Conservation (phyloP, 2,329 filamentous ascomycete genomes). For the Diaporthe amygdali region DNA sequence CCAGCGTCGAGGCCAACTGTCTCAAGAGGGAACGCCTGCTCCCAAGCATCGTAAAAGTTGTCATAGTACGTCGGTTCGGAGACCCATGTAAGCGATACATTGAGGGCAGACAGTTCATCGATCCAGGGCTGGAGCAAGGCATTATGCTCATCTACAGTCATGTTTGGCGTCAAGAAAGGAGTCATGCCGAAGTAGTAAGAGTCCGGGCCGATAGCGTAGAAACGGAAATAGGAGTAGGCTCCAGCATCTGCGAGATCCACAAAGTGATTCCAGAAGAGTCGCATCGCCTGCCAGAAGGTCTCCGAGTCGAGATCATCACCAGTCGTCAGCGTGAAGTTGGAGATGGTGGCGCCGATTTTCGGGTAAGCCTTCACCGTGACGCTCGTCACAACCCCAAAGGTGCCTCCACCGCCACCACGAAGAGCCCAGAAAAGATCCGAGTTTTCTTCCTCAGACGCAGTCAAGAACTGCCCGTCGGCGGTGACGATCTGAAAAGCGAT, state of each 20-base stretch:
- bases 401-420: constrained; percentile 47
- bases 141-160: constrained; percentile 14
- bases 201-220: constrained; percentile 21
- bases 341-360: constrained; percentile 28
- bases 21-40: constrained; percentile 33
- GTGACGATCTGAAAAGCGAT: constrained; percentile 53
- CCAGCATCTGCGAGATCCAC: constrained; percentile 53
- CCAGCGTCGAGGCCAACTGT: constrained; percentile 30
- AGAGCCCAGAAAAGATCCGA: constrained; percentile 56
- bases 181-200: constrained; percentile 23
- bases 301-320: constrained; percentile 53
- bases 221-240: constrained; percentile 45
- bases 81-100: constrained; percentile 33
- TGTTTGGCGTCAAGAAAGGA: constrained; percentile 25
- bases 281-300: constrained; percentile 58
- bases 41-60: constrained; percentile 36
- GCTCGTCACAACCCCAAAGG: constrained; percentile 40
- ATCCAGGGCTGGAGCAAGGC: constrained; percentile 31
- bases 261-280: constrained; percentile 52
- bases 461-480: constrained; percentile 46
- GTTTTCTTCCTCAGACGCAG: constrained; percentile 46
- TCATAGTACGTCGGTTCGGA: constrained; percentile 31
- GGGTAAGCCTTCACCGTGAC: constrained; percentile 33
- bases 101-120: constrained; percentile 50
- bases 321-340: constrained; percentile 40